Conservation (phyloP, 2,329 filamentous ascomycete species). For the Diaporthe citriasiana region DNA sequence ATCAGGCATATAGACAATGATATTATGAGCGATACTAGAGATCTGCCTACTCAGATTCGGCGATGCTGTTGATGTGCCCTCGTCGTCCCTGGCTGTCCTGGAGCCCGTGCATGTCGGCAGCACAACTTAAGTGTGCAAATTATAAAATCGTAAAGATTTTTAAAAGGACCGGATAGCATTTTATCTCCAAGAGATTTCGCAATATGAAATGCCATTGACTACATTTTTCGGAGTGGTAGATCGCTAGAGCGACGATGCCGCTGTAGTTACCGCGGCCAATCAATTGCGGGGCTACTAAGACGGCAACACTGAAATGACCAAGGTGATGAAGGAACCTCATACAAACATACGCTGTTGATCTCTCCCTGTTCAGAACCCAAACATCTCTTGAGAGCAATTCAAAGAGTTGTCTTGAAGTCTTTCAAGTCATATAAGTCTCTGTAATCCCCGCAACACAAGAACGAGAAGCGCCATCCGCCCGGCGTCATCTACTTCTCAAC, state of each 20-base stretch:
- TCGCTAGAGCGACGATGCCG: constrained; percentile 16
- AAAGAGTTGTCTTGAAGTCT: neutral
- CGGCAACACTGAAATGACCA: constrained; percentile 11
- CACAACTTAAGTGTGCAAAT: too few species aligned
- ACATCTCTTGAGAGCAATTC: neutral
- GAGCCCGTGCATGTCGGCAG: neutral
- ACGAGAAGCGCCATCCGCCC: neutral
- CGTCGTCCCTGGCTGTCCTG: neutral
- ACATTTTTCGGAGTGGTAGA: neutral
- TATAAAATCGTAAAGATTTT: neutral
- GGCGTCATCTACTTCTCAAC: neutral
- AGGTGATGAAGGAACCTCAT: neutral
- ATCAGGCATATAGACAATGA: constrained; percentile 40
- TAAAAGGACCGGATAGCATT: fast-evolving
- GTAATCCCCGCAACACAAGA: too few species aligned
- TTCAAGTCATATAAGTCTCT: neutral
- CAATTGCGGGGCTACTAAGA: constrained; percentile 35
- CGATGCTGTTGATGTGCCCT: neutral
- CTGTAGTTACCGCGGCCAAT: constrained; percentile 16
- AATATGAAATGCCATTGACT: neutral
- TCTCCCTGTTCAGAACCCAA: neutral
- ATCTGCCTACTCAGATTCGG: neutral
- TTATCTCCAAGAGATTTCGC: neutral
- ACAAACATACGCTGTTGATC: neutral
- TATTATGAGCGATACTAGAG: neutral